A percentile compares a stretch with the other conserved stretches of the same genome.
Conservation (phyloP, 2,329 filamentous ascomycete genomes). For the Penicillium sp. region DNA sequence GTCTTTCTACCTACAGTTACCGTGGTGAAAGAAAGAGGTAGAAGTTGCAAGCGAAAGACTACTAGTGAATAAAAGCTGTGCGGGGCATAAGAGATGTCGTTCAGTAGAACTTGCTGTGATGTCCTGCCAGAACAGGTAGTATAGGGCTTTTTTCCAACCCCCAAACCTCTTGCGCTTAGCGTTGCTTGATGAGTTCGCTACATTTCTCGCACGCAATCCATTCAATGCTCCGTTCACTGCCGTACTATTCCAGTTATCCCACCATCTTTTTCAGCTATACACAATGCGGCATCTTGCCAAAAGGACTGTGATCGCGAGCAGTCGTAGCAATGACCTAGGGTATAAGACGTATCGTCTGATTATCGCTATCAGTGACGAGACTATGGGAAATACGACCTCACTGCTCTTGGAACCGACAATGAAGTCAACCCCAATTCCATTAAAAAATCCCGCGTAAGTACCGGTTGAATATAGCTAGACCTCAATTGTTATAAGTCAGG, state of each 20-base stretch:
- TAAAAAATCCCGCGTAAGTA: background rate
- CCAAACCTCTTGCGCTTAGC: background rate
- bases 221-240: background rate
- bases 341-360: background rate
- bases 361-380: background rate
- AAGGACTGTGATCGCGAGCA: constrained; percentile 19
- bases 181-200: background rate
- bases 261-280: background rate
- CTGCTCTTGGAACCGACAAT: constrained; percentile 41
- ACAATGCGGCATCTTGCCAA: constrained; percentile 12
- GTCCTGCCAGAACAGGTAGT: background rate
- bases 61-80: background rate
- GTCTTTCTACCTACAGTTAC: too few species aligned
- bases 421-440: constrained; percentile 38
- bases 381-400: background rate
- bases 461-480: background rate
- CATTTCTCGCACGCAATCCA: background rate
- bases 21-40: too few species aligned
- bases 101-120: background rate
- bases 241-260: background rate
- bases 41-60: background rate
- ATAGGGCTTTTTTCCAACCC: background rate
- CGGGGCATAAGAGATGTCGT: background rate
- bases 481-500: background rate
- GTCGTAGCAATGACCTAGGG: background rate